These are phyloP conservation scores for Anacardium occidentale DNA, from an alignment of 345 rosid species.

Conservation along the genomic window DNA sequence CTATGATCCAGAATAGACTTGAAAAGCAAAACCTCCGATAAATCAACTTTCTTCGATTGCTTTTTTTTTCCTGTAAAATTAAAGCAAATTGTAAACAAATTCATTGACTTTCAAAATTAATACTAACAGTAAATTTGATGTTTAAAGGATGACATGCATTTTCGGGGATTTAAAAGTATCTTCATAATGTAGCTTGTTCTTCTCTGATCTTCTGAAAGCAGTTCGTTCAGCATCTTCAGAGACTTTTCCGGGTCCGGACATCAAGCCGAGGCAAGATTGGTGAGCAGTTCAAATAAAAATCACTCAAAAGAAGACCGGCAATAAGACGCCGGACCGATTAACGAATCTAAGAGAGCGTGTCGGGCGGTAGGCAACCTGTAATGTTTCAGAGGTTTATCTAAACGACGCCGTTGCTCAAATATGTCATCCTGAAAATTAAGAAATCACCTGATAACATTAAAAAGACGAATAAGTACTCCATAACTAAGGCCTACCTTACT, in stretches of 20 bases:
- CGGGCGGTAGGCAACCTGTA: no score
- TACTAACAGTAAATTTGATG: background rate
- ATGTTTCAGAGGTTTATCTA: no score
- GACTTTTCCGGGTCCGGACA: constrained; percentile 61
- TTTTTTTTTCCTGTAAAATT: constrained; percentile 62
- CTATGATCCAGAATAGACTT: constrained; percentile 44
- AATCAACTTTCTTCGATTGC: constrained; percentile 66
- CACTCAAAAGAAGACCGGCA: background rate
- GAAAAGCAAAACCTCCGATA: constrained; percentile 72
- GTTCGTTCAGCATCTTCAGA: constrained; percentile 62
- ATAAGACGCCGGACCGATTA: background rate
- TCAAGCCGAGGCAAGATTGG: constrained; percentile 19
- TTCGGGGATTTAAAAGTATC: constrained; percentile 52
- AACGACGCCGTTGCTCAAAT: no score
- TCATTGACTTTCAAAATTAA: background rate
- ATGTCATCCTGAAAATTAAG: no score
- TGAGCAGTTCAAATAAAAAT: constrained; percentile 3
- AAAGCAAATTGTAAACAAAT: background rate
- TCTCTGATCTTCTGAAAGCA: constrained; percentile 84
- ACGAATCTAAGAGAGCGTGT: background rate
- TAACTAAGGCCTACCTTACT: no score
- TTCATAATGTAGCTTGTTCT: constrained; percentile 77
- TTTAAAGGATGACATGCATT: constrained; percentile 40
- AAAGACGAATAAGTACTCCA: no score
- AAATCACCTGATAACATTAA: no score